Conservation (phyloP, 192 early-diverging fungal species). For the Coemansia sp. region DNA sequence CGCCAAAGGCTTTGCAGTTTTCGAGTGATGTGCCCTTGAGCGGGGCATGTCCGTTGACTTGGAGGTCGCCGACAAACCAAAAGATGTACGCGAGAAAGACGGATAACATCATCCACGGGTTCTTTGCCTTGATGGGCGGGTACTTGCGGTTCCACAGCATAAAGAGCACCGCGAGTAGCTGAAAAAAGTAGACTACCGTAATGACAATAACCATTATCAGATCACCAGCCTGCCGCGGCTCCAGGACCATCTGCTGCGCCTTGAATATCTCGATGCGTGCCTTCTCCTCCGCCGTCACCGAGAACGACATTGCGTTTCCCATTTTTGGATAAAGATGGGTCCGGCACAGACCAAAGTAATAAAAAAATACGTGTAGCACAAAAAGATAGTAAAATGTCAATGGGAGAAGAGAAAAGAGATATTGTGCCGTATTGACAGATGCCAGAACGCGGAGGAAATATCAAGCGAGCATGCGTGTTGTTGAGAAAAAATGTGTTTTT, state of each 20-base stretch:
- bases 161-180: conserved; percentile 30
- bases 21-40: conserved; percentile 15
- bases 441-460: not conserved
- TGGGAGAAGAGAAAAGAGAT: not conserved
- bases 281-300: conserved; percentile 23
- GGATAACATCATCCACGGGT: conserved; percentile 39
- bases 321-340: conserved; percentile 3
- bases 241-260: not conserved
- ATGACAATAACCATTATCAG: conserved; percentile 13
- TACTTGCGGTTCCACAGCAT: conserved; percentile 51
- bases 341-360: not conserved
- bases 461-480: not conserved
- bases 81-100: conserved; percentile 33
- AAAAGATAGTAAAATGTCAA: not conserved
- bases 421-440: not conserved
- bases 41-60: conserved; percentile 48
- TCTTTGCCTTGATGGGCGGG: conserved; percentile 57
- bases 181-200: conserved; percentile 21
- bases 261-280: conserved; percentile 13
- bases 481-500: not conserved
- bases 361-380: not conserved
- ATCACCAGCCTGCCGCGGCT: conserved; percentile 32
- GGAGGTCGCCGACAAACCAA: conserved; percentile 54
- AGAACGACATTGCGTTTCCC: conserved; percentile 35
- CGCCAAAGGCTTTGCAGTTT: conserved; percentile 44